Base-by-base conservation (phyloP, 768 basidiomycete genomes). In the Rhizopogon vinicolor region DNA sequence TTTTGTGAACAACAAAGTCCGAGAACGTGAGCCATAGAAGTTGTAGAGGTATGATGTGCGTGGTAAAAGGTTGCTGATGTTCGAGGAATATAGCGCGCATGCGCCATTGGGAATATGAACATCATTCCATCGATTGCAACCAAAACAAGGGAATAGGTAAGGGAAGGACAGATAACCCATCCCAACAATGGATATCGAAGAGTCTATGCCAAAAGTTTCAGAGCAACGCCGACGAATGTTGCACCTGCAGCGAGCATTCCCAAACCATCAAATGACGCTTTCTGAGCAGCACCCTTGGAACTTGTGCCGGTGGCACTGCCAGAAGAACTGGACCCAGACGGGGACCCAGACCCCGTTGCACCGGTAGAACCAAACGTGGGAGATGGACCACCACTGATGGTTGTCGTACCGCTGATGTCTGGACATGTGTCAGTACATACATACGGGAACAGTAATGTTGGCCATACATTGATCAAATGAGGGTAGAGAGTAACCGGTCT, bases 391-490 rank as follows among this genome's bases (percentile, higher is more conserved):
- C 39, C 43, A 6, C 53, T 33, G 35, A 68, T 7, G 2, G 66
- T 60, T 2, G 64, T 66, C 7, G 68, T 70, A 3, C 67, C 67
- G 9, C 56, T 35, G 43, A 68, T 59, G 31, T 70, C 67, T 68
- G 35, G 2, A 19, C 7, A 22, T 55, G 1, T 51, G 42, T 40
- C 14, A 53, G 14, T 29, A 46, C 5, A 51, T 37, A 18, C 8
- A 29, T 1, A 2, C 7, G n/a, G 2, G 33, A 4, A 12, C 18
- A 33, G 14, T 9, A 25, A 7, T 14, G 60, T 64, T 1, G 3
- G 14, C 31, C 76, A 41, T 31, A 83, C 83, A 82, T 61, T 81
- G 70, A 1, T 69, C 63, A 60, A 83, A 84, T 3, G 71, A 63
- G 10, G 77, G 78, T 53, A 74, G 58, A 0, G 74, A 62, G 48